phyloP scores from a whole-genome alignment of 1,284 basidiomycete species.

The Somion occarium region DNA sequence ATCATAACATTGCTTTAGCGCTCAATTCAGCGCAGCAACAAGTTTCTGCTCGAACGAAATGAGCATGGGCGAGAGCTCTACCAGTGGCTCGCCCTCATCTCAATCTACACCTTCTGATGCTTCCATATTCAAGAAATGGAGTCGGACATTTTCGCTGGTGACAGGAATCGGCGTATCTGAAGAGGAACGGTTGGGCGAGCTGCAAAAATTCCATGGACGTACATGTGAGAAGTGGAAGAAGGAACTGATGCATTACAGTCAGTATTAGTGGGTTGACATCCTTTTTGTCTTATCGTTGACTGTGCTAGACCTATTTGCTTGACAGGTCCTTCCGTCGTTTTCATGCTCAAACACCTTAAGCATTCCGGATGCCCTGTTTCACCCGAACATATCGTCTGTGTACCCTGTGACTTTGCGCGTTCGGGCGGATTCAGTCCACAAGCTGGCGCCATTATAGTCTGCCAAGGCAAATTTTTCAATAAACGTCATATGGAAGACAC shows the following conservation, averaged over 20 bases:
- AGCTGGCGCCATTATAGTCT: conserved; percentile 74
- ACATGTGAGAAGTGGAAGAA: conserved; percentile 57
- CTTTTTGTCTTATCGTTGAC: conserved; percentile 10
- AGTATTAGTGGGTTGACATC: conserved; percentile 26
- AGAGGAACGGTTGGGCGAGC: conserved; percentile 42
- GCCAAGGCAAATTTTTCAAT: conserved; percentile 77
- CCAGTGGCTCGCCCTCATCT: not conserved
- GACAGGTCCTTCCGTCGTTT: conserved; percentile 78
- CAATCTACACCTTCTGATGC: conserved; percentile 12
- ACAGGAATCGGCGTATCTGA: conserved; percentile 54
- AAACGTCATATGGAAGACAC: conserved; percentile 92
- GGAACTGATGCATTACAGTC: conserved; percentile 49
- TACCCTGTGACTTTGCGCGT: conserved; percentile 69
- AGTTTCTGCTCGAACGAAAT: not conserved
- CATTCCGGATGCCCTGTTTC: conserved; percentile 65
- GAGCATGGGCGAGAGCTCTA: not conserved
- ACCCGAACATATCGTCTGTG: conserved; percentile 73
- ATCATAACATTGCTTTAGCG: not conserved
- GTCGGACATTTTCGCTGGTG: conserved; percentile 44
- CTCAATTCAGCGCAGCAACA: not conserved
- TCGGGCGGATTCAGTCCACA: conserved; percentile 84
- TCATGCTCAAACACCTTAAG: conserved; percentile 86
- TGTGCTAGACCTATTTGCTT: conserved; percentile 3
- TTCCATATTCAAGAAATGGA: conserved; percentile 49
- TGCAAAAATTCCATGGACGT: conserved; percentile 36